Evolutionary conservation across 768 basidiomycete genomes (phyloP), one percentile per base, ranked within the genome.

Genomic region (Pleurotus tuber-regium): DNA sequence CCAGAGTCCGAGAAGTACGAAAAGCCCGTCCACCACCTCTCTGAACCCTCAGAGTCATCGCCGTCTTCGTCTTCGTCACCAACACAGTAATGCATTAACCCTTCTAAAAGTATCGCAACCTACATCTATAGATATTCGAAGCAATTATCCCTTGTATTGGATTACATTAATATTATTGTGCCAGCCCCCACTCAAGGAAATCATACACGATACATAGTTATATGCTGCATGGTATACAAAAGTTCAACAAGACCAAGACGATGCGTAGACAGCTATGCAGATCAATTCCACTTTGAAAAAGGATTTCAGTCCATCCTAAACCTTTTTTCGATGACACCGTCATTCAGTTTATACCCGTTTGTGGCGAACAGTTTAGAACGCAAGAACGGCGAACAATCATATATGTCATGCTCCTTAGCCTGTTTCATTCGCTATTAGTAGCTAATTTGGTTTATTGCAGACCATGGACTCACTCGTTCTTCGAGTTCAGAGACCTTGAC

Each of bases 391-490:
- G 79, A 70, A 26, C 87, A 81, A 63, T 98, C 95, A 63, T 87
- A 98, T 43, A 98, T 98, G 57, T 99, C 97, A 58, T 97, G 87
- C 43, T 98, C 97, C 63, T 96, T 97, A 7, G 94, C 92, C 93
- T 96, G 58, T 9, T 52, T 40, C 35, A 42, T 14, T n/a, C n/a
- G 18, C 31, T 3, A 42, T 55, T 29, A 48, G 52, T 54, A 35
- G 44, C 33, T 53, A 2, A 43, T 9, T 4, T 50, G 14, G 36
- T 19, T 5, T 19, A 18, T 2, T 18, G 30, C 31, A 33, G 18
- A 24, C 40, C 8, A 28, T 29, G 29, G 2, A 72, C 86, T 61
- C 61, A 94, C 96, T 66, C 92, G 77, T 56, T 88, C 87, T 60
- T 98, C 92, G 14, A 99, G 79, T 57, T 97, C 93, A 8, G 84